Base-by-base conservation (phyloP, 345 rosid genomes). In the Aegle marmelos region DNA sequence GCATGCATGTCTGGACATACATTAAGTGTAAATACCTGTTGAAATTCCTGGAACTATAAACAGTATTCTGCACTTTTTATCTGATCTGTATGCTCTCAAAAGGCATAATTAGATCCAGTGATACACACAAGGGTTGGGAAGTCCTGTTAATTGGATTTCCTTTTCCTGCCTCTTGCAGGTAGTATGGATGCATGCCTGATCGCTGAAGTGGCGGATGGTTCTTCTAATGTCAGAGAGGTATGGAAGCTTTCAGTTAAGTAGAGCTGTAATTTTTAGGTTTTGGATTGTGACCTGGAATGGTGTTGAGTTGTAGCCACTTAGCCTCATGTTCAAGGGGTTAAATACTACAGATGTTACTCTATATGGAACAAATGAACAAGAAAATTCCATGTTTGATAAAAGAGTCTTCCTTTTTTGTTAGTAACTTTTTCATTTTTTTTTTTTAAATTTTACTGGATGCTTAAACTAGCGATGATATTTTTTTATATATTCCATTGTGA, bases 191-290 rank as follows among this genome's bases (percentile, higher is more conserved):
- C 89, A 78, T 70, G 80, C n/a, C 86, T 94, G 79, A 90, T 94
- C 67, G 88, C 90, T 62, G 92, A 91, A 87, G 93, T 92, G 79
- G 85, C 93, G 25, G 97, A 96, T 85, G 99, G 98, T 76, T 94
- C 94, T 9, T 94, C 98, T 34, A 96, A 92, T 69, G 87, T 96
- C 68, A 90, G 98, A 62, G 98, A 94, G 86, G 95, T 91, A 70
- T 92, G 99, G 97, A 92, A 90, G 85, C 91, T 96, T 75, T 89
- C 91, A 6, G 76, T 76, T 78, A 85, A 84, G 78, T 83, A 81
- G 81, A n/a, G 75, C 76, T 28, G 36, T 11, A 21, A 58, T 72
- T 77, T 74, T 31, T 2, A n/a, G 22, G 22, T 27, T 61, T 28
- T 59, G 28, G 19, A 63, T 62, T 22, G 53, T 73, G 62, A 25